Conservation (phyloP, 495 filamentous ascomycete genomes). For the Terfezia boudieri region DNA sequence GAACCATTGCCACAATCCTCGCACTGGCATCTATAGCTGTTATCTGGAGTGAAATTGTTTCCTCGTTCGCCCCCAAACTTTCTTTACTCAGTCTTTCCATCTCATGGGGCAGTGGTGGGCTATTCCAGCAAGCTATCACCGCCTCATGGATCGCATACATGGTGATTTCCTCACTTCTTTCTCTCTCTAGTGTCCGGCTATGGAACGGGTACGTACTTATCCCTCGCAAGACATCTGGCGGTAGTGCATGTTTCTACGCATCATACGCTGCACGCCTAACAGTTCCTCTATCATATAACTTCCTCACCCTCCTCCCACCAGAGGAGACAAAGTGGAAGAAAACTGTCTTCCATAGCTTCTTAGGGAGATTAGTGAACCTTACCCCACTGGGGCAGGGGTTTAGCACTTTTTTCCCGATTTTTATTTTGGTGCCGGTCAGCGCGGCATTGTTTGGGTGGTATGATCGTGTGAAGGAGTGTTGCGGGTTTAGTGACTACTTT, state of each 20-base stretch:
- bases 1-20: conserved; percentile 40
- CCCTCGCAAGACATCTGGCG: conserved; percentile 67
- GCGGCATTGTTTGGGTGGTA: conserved; percentile 77
- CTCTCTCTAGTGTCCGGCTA: conserved; percentile 70
- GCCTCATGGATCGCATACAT: conserved; percentile 86
- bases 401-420: conserved; percentile 64
- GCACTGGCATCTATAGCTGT: conserved; percentile 56
- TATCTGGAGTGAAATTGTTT: conserved; percentile 80
- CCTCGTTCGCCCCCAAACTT: conserved; percentile 45
- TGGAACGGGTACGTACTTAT: conserved; percentile 89
- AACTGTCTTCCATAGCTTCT: conserved; percentile 69
- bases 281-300: conserved; percentile 85
- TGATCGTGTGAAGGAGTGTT: conserved; percentile 46
- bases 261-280: conserved; percentile 73
- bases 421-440: conserved; percentile 62
- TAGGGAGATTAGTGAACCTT: conserved; percentile 64
- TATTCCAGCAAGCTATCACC: conserved; percentile 64
- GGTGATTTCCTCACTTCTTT: conserved; percentile 62
- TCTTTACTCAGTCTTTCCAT: conserved; percentile 72
- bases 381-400: conserved; percentile 69
- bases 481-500: conserved; percentile 56
- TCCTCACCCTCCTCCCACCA: conserved; percentile 62
- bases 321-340: conserved; percentile 32
- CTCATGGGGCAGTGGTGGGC: conserved; percentile 46
- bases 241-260: conserved; percentile 87